Evolutionary conservation across 129 eudicot genomes (phyloP).

Genomic region (Lactuca sativa): DNA sequence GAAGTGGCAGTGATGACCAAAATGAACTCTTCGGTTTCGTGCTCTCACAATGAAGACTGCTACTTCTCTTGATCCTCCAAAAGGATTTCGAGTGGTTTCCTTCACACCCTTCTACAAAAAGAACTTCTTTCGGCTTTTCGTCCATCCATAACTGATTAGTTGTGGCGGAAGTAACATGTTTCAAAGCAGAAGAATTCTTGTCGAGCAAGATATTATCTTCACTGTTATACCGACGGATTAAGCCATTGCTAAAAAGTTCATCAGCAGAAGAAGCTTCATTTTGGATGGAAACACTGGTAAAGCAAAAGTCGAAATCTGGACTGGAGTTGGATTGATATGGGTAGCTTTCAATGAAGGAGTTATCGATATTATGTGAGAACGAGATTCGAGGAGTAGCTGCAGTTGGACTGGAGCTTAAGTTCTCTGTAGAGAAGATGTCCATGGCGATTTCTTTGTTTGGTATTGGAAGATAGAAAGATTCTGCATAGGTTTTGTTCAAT

Average conservation of each 20-base stretch:
- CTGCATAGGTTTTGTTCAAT: no score
- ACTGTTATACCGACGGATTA: slow-evolving; percentile 36
- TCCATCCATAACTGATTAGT: background rate
- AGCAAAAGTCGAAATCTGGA: slow-evolving; percentile 39
- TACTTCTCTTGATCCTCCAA: slow-evolving; percentile 52
- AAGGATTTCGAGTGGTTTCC: slow-evolving; percentile 43
- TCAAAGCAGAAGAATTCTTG: background rate
- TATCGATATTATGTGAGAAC: slow-evolving; percentile 40
- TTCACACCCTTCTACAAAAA: slow-evolving; percentile 8
- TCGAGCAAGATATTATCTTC: background rate
- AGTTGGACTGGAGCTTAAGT: slow-evolving; percentile 17
- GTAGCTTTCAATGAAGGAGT: background rate
- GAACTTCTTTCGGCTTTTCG: slow-evolving; percentile 19
- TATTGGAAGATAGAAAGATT: no score
- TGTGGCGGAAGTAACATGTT: background rate
- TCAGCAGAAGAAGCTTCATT: slow-evolving; percentile 42
- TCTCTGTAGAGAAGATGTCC: slow-evolving; percentile 22
- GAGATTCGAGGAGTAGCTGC: slow-evolving; percentile 50
- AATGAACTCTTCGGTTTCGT: slow-evolving; percentile 35
- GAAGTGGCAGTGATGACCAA: slow-evolving; percentile 53
- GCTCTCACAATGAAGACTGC: slow-evolving; percentile 43
- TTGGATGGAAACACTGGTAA: background rate
- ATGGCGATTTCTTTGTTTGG: slow-evolving; percentile 4
- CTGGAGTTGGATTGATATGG: slow-evolving; percentile 23
- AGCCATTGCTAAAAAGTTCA: slow-evolving; percentile 49